Evolutionary conservation across 208 protist species (phyloP), one percentile per base, ranked within the genome.

Genomic region (Angomonas deanei): DNA sequence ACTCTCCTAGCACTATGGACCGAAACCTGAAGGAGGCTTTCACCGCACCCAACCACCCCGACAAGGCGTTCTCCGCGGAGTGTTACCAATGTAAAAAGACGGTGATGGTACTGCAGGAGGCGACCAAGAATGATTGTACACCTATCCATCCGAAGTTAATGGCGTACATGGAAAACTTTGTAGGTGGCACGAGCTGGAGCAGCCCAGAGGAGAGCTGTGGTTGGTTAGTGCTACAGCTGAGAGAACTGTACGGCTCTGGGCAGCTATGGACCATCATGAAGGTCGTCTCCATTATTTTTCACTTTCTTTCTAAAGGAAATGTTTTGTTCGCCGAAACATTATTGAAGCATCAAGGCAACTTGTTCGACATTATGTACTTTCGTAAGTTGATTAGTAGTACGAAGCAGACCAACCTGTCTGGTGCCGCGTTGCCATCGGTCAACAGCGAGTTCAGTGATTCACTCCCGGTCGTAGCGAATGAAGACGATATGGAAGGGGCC

Each of bases 231-330:
- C 39, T 57, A 52, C 69, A 82, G 62, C 53, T 86, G 21, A 55
- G 46, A 26, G 70, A 73, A 17, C 61, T 72, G 19, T 27, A 76
- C 2, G 26, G 42, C 13, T 76, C 63, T 1, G 74, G 70, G 1
- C 73, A 87, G 66, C 0, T 70, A 1, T 83, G 76, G 71, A 47
- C 63, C 2, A 57, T 74, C 0, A 15, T 60, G 8, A 87, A 87
- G 55, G 64, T 72, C 17, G 66, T 49, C n/a, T 2, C 32, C 0
- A 31, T 87, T 15, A 50, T 80, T 3, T 57, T 66, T 6, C 17
- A 58, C 31, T 15, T 80, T 24, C 60, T 81, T 6, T 75, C 70
- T 64, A 50, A 69, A 11, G 78, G 74, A 11, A 75, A 68, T 0
- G 24, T 1, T 46, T 32, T 1, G 27, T 76, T 82, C 38, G 62